phyloP scores from a whole-genome alignment of 768 basidiomycete genomes.

The Dioszegia hungarica region DNA sequence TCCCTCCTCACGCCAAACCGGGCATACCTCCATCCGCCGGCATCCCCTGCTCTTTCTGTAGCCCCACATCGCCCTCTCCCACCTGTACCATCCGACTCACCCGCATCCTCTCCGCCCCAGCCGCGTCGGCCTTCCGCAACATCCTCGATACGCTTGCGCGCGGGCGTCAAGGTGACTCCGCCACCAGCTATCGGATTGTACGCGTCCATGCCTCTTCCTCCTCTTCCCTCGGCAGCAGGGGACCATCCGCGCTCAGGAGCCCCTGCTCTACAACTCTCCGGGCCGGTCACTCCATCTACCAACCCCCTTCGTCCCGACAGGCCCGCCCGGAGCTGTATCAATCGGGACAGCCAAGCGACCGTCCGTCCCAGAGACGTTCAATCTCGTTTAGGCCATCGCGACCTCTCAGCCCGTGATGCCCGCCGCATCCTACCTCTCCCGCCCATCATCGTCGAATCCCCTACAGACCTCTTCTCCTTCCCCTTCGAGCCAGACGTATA shows the following conservation, averaged over 20 bases:
- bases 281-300: not conserved
- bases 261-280: too few relatives aligned
- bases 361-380: not conserved
- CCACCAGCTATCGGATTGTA: not conserved
- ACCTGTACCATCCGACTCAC: not conserved
- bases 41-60: not conserved
- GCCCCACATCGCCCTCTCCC: not conserved
- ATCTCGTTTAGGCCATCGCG: not conserved
- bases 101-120: not conserved
- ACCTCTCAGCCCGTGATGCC: not conserved
- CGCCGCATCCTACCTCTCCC: not conserved
- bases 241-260: too few relatives aligned
- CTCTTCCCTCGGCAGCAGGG: not conserved
- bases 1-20: not conserved
- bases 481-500: too few relatives aligned
- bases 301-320: not conserved
- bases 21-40: not conserved
- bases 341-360: conserved; percentile 4
- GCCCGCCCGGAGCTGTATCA: not conserved
- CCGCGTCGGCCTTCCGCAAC: not conserved
- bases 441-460: not conserved
- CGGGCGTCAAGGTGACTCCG: too few relatives aligned
- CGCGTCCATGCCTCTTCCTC: conserved; percentile 5
- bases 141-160: too few relatives aligned
- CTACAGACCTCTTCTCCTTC: too few relatives aligned